Conservation (phyloP, 805 yeast genomes). For the Saccharomyces jurei region DNA sequence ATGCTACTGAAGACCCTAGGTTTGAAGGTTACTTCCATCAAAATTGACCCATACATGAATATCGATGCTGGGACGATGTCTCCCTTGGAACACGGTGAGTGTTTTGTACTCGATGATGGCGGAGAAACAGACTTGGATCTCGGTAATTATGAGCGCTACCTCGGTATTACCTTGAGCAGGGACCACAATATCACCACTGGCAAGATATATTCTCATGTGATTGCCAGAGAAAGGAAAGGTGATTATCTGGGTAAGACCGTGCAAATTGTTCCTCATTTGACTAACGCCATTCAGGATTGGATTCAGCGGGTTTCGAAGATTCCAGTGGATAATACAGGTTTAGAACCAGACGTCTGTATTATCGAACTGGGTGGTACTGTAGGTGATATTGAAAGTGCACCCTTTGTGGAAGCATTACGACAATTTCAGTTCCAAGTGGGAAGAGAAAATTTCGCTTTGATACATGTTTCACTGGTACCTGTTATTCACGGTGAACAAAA, state of each 20-base stretch:
- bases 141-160: constrained; percentile 96
- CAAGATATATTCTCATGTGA: constrained; percentile 88
- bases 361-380: constrained; percentile 98
- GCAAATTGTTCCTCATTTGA: constrained; percentile 96
- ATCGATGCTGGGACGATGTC: constrained; percentile 99
- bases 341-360: constrained; percentile 92
- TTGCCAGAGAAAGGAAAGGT: constrained; percentile 91
- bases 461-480: constrained; percentile 95
- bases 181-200: constrained; percentile 98
- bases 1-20: constrained; percentile 89
- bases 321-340: constrained; percentile 88
- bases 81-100: constrained; percentile 98
- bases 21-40: constrained; percentile 92
- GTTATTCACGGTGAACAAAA: constrained; percentile 98
- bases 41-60: constrained; percentile 98
- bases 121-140: constrained; percentile 98
- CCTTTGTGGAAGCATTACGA: constrained; percentile 96
- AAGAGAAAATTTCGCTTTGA: constrained; percentile 82
- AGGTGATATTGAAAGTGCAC: constrained; percentile 98
- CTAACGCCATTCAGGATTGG: constrained; percentile 98
- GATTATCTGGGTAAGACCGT: constrained; percentile 98
- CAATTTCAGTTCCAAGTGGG: constrained; percentile 98
- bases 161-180: constrained; percentile 83
- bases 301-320: constrained; percentile 83
- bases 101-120: constrained; percentile 95